These are phyloP conservation scores for Corynascus novoguineensis DNA, from an alignment of 495 filamentous ascomycete species.

Conservation along the genomic window DNA sequence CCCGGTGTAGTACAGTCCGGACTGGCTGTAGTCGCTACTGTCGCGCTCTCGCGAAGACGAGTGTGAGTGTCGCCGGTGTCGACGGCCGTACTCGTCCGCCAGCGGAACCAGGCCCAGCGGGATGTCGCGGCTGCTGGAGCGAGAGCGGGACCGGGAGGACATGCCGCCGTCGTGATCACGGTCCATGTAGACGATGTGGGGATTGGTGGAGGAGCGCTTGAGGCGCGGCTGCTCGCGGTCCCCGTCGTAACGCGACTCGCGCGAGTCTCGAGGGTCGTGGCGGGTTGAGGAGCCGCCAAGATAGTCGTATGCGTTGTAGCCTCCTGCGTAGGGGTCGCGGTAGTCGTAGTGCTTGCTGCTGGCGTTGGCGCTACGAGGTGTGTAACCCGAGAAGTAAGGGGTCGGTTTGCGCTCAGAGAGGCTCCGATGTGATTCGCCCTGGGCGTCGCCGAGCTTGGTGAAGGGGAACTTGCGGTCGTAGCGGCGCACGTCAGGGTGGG, in stretches of 20 bases:
- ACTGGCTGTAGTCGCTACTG: constrained; percentile 6
- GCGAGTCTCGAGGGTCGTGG: constrained; percentile 8
- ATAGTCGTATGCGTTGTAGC: constrained; percentile 22
- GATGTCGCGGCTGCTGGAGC: constrained; percentile 17
- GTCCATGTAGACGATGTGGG: constrained; percentile 28
- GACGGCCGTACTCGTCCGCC: constrained; percentile 21
- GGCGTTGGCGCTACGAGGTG: constrained; percentile 25
- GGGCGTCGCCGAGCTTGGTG: constrained; percentile 23
- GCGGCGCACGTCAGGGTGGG: constrained; percentile 22
- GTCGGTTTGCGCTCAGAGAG: constrained; percentile 23
- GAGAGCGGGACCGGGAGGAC: constrained; percentile 13
- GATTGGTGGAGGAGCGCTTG: constrained; percentile 22
- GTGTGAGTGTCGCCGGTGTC: constrained; percentile 9
- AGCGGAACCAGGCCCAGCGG: constrained; percentile 20
- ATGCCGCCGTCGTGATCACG: constrained; percentile 13
- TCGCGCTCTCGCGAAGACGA: constrained; percentile 13
- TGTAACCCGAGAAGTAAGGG: constrained; percentile 23
- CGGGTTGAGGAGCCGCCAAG: constrained; percentile 20
- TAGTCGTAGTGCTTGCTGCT: constrained; percentile 24
- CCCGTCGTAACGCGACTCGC: constrained; percentile 6
- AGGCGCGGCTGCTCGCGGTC: constrained; percentile 9
- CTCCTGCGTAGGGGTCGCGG: constrained; percentile 19
- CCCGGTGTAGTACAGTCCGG: not conserved
- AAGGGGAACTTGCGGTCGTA: constrained; percentile 26
- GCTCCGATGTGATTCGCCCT: constrained; percentile 20